Evolutionary conservation across 1,284 basidiomycete species (phyloP).

Genomic region (Leccinum insolens): DNA sequence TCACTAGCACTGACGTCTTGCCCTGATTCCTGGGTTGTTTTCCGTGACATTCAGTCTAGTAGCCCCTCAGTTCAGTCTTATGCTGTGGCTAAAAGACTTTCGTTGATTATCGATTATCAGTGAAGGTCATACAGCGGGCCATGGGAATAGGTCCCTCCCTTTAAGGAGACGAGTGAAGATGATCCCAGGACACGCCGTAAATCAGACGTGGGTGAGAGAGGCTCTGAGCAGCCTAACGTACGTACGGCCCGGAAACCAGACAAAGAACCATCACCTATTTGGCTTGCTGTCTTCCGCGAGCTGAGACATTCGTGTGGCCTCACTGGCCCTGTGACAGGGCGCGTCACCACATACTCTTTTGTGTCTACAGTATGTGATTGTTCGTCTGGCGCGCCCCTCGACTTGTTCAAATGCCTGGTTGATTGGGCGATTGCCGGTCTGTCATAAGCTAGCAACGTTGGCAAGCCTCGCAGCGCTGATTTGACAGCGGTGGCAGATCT

Average conservation of each 20-base stretch:
- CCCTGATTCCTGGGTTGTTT: conserved; percentile 26
- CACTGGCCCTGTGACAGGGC: neutral
- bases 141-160: too few species aligned
- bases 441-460: conserved; percentile 2
- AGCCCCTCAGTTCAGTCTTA: too few species aligned
- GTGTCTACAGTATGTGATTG: conserved; percentile 5
- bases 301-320: conserved; percentile 6
- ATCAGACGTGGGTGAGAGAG: too few species aligned
- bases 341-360: neutral
- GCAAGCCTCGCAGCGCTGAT: neutral
- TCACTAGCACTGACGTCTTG: neutral
- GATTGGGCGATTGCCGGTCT: conserved; percentile 14
- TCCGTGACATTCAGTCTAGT: too few species aligned
- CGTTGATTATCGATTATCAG: too few species aligned
- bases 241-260: too few species aligned
- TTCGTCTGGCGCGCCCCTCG: conserved; percentile 4
- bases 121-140: too few species aligned
- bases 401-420: conserved; percentile 4
- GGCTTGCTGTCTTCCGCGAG: conserved; percentile 6
- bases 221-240: too few species aligned
- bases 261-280: conserved; percentile 7
- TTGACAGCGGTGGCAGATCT: conserved; percentile 10
- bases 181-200: too few species aligned
- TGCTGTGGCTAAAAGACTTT: too few species aligned
- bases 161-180: too few species aligned